Conservation (phyloP, 2,329 filamentous ascomycete genomes). For the Verticillium nubilum region DNA sequence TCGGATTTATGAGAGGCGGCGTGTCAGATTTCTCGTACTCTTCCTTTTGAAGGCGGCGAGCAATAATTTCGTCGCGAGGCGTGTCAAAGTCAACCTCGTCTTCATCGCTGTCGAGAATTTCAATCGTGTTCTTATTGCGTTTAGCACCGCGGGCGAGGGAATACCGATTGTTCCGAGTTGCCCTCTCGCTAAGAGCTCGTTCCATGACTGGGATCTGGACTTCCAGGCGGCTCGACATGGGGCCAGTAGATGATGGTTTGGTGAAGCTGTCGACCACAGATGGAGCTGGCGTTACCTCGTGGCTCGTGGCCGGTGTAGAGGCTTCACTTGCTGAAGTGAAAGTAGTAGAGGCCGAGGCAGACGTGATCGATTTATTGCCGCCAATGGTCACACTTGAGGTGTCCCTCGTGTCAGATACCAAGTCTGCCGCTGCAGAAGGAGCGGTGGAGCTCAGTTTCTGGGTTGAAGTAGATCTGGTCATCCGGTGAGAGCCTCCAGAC, state of each 20-base stretch:
- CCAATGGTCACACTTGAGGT: neutral
- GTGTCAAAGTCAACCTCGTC: slow-evolving; percentile 22
- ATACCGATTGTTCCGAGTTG: slow-evolving; percentile 43
- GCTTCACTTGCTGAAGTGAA: slow-evolving; percentile 30
- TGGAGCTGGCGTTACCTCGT: slow-evolving; percentile 31
- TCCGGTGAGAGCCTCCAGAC: neutral
- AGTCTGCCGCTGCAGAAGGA: neutral
- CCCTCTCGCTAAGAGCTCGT: slow-evolving; percentile 34
- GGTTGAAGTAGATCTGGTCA: neutral
- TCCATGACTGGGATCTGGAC: slow-evolving; percentile 24
- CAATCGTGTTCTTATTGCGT: slow-evolving; percentile 28
- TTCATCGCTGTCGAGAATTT: slow-evolving; percentile 36
- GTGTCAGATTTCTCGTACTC: slow-evolving; percentile 15
- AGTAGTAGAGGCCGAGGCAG: slow-evolving; percentile 26
- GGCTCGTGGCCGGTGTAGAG: slow-evolving; percentile 38
- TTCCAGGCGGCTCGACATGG: slow-evolving; percentile 19
- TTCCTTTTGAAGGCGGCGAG: slow-evolving; percentile 27
- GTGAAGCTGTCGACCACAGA: slow-evolving; percentile 11
- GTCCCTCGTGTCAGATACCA: neutral
- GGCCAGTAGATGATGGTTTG: neutral
- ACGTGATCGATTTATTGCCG: slow-evolving; percentile 24
- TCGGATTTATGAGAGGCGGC: neutral
- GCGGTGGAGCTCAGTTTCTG: neutral
- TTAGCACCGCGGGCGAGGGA: slow-evolving; percentile 24
- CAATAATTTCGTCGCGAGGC: slow-evolving; percentile 22